Evolutionary conservation across 495 filamentous ascomycete genomes (phyloP).

Genomic region (Amniculicola lignicola): DNA sequence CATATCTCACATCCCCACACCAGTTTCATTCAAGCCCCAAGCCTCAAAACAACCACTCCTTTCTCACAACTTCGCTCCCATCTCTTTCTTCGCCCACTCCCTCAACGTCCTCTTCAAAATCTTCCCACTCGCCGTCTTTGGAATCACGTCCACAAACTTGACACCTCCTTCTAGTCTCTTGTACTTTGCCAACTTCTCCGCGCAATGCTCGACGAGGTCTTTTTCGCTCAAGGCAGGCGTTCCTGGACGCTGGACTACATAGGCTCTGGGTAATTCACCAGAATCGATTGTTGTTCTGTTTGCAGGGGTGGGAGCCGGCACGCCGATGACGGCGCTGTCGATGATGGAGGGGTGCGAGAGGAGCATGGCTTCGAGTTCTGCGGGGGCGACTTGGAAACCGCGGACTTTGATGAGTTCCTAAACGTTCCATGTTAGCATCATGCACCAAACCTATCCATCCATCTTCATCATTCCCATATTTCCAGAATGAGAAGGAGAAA

Average conservation of each 20-base stretch:
- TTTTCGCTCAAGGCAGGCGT: slow-evolving; percentile 2
- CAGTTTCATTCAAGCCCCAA: too few species aligned
- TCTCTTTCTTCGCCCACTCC: slow-evolving; percentile 22
- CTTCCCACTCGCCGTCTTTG: slow-evolving; percentile 31
- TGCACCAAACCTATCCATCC: too few species aligned
- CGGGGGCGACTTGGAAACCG: slow-evolving; percentile 13
- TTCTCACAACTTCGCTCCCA: slow-evolving; percentile 4
- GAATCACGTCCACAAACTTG: slow-evolving; percentile 23
- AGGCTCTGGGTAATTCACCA: slow-evolving; percentile 14
- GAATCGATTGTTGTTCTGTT: too few species aligned
- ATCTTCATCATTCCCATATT: too few species aligned
- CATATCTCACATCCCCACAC: too few species aligned
- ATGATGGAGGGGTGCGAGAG: slow-evolving; percentile 8
- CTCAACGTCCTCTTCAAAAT: slow-evolving; percentile 25
- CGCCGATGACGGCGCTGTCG: slow-evolving; percentile 25
- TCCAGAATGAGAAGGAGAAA: too few species aligned
- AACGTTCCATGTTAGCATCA: too few species aligned
- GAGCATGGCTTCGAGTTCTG: slow-evolving; percentile 15
- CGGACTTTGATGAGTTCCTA: slow-evolving; percentile 29
- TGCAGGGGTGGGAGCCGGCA: not conserved
- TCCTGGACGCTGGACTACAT: slow-evolving; percentile 4
- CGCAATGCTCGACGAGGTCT: slow-evolving; percentile 11
- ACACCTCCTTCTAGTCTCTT: slow-evolving; percentile 27
- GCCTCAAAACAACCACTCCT: too few species aligned
- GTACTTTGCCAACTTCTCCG: slow-evolving; percentile 18